Conservation (phyloP, 2,329 filamentous ascomycete species). For the Aspergillus aculeatinus region DNA sequence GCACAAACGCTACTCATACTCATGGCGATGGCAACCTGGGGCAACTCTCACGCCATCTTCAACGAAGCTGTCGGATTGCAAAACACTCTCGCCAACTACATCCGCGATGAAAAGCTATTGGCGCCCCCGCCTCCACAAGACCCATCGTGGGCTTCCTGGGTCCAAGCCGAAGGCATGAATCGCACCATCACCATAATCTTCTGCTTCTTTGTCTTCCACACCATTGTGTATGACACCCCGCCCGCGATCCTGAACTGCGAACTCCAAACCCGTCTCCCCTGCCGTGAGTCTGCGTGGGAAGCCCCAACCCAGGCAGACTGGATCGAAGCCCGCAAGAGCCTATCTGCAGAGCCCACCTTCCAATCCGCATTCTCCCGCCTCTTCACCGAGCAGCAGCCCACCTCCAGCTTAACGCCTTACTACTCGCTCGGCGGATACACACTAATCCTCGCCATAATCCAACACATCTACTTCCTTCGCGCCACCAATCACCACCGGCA, state of each 20-base stretch:
- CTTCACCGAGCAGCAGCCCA: background rate
- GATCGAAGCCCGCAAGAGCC: background rate
- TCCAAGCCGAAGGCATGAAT: slow-evolving; percentile 22
- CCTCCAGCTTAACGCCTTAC: background rate
- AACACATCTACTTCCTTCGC: slow-evolving; percentile 69
- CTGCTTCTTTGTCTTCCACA: slow-evolving; percentile 30
- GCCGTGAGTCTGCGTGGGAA: slow-evolving; percentile 22
- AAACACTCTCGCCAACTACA: background rate
- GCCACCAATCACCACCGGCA: background rate
- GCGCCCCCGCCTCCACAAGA: background rate
- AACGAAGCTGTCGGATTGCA: slow-evolving; percentile 1
- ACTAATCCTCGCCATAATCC: slow-evolving; percentile 67
- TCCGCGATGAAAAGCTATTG: background rate
- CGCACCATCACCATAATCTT: slow-evolving; percentile 30
- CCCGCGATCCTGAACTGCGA: slow-evolving; percentile 26
- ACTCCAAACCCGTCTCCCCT: slow-evolving; percentile 25
- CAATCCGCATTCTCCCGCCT: background rate
- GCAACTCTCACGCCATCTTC: background rate
- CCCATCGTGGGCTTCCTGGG: slow-evolving; percentile 25
- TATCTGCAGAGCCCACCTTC: background rate
- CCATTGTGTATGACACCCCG: slow-evolving; percentile 28
- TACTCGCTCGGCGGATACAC: slow-evolving; percentile 64
- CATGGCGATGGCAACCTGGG: slow-evolving; percentile 16
- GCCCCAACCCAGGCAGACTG: slow-evolving; percentile 10
- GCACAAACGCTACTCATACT: slow-evolving; percentile 17